A percentile compares a stretch with the other conserved stretches of the same genome.
Conservation (phyloP, 75 land plant genomes). For the Azolla pinnata region DNA sequence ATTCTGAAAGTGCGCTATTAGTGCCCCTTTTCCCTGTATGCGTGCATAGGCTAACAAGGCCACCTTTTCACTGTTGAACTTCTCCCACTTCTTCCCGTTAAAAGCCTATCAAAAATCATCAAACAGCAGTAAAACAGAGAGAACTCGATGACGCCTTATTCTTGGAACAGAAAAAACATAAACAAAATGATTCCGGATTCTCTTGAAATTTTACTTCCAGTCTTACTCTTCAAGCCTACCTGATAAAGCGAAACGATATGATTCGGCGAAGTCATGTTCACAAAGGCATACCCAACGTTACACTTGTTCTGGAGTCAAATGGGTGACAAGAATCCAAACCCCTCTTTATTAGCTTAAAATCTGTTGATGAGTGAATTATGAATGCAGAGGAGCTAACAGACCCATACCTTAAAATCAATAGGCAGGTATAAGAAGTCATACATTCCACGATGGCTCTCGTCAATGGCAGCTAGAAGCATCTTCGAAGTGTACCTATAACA, state of each 20-base stretch:
- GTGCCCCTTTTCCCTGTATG: constrained; percentile 87
- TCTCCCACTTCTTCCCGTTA: constrained; percentile 92
- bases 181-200: not conserved
- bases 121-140: constrained; percentile 1
- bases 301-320: constrained; percentile 99
- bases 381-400: too few relatives aligned
- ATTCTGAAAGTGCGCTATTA: constrained; percentile 84
- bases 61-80: constrained; percentile 92
- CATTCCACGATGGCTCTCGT: constrained; percentile 86
- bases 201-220: not conserved
- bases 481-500: constrained; percentile 83
- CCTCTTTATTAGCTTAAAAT: too few relatives aligned
- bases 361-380: too few relatives aligned
- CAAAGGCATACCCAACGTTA: constrained; percentile 96
- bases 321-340: too few relatives aligned
- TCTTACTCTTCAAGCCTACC: constrained; percentile 23
- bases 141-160: not conserved
- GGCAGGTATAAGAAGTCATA: constrained; percentile 97
- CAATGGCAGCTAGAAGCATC: constrained; percentile 91
- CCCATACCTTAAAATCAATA: constrained; percentile 92
- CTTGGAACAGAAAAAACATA: not conserved
- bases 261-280: constrained; percentile 81
- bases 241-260: constrained; percentile 71
- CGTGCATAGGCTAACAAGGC: constrained; percentile 91
- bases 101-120: too few relatives aligned